phyloP scores from a whole-genome alignment of 2,329 filamentous ascomycete genomes.

The Apiospora koreana region DNA sequence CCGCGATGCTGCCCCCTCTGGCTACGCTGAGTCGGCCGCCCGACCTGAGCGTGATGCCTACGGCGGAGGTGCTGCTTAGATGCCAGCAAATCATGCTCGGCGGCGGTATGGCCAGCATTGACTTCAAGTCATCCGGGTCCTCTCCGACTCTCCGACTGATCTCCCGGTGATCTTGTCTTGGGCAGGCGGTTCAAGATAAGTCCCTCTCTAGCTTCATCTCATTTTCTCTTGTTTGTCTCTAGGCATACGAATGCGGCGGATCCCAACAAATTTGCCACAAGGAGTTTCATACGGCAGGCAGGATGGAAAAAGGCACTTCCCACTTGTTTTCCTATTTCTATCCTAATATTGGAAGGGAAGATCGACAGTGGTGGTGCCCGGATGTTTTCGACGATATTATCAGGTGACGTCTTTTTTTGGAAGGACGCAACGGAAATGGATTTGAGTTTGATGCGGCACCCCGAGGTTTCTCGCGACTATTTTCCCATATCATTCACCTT shows the following conservation, averaged over 20 bases:
- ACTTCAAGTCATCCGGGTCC: not conserved
- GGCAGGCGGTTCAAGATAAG: conserved; percentile 1
- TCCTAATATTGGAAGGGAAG: conserved; percentile 17
- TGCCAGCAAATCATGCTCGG: not conserved
- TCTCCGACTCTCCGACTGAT: not conserved
- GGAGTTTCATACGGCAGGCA: conserved; percentile 37
- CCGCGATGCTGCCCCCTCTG: conserved; percentile 41
- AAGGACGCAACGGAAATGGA: conserved; percentile 12
- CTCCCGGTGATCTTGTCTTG: conserved; percentile 3
- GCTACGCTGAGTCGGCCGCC: conserved; percentile 43
- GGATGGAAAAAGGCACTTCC: conserved; percentile 35
- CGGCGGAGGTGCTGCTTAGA: conserved; percentile 37
- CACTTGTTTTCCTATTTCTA: conserved; percentile 27
- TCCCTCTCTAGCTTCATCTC: conserved; percentile 20
- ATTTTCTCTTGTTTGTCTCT: conserved; percentile 27
- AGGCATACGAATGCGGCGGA: conserved; percentile 31
- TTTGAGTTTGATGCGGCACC: conserved; percentile 8
- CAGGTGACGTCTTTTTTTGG: conserved; percentile 18
- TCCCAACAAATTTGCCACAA: conserved; percentile 32
- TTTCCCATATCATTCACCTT: conserved; percentile 13
- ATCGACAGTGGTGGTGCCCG: conserved; percentile 1
- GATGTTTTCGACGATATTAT: conserved; percentile 5
- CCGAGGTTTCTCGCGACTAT: conserved; percentile 9
- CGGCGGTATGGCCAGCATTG: not conserved
- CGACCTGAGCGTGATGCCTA: conserved; percentile 46